Evolutionary conservation across 1,139 yeast genomes (phyloP).

Genomic region (Debaryomycetaceae sp.): DNA sequence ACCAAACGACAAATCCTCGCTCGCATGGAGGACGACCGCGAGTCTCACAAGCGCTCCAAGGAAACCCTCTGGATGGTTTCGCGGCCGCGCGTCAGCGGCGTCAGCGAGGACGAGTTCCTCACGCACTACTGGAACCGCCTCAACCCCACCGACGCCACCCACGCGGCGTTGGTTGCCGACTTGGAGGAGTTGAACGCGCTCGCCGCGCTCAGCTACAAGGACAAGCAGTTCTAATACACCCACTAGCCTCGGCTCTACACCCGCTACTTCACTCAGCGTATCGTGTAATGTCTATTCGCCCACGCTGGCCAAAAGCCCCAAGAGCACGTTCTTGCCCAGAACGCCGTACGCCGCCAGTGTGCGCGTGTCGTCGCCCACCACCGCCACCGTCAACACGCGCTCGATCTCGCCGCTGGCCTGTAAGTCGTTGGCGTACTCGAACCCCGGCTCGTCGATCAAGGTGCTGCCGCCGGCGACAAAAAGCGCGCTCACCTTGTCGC

Average conservation of each 20-base stretch:
- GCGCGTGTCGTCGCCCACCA: slow-evolving; percentile 31
- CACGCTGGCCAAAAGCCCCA: slow-evolving; percentile 42
- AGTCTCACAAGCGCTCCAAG: slow-evolving; percentile 72
- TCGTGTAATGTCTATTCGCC: slow-evolving; percentile 2
- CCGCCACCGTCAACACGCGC: slow-evolving; percentile 59
- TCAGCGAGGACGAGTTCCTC: slow-evolving; percentile 55
- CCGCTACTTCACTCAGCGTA: not conserved
- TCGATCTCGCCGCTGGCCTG: slow-evolving; percentile 29
- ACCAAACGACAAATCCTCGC: slow-evolving; percentile 56
- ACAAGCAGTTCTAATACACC: slow-evolving; percentile 24
- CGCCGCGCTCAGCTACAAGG: slow-evolving; percentile 43
- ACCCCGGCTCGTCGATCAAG: slow-evolving; percentile 65
- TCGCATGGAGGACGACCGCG: slow-evolving; percentile 85
- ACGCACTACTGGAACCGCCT: slow-evolving; percentile 52
- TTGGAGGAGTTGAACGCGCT: slow-evolving; percentile 53
- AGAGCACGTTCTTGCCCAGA: slow-evolving; percentile 73
- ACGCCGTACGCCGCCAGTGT: slow-evolving; percentile 68
- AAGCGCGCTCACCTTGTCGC: slow-evolving; percentile 27
- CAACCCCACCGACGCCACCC: slow-evolving; percentile 43
- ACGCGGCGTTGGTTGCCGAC: slow-evolving; percentile 34
- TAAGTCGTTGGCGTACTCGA: slow-evolving; percentile 53
- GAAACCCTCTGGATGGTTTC: slow-evolving; percentile 71
- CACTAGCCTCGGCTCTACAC: no score
- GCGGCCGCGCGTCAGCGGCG: slow-evolving; percentile 34
- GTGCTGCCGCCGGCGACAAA: slow-evolving; percentile 69